Percentiles rank a stretch among this genome's conserved stretches.
Evolutionary conservation across 805 yeast genomes (phyloP).

Genomic region (Sugiyamaella floridensis): DNA sequence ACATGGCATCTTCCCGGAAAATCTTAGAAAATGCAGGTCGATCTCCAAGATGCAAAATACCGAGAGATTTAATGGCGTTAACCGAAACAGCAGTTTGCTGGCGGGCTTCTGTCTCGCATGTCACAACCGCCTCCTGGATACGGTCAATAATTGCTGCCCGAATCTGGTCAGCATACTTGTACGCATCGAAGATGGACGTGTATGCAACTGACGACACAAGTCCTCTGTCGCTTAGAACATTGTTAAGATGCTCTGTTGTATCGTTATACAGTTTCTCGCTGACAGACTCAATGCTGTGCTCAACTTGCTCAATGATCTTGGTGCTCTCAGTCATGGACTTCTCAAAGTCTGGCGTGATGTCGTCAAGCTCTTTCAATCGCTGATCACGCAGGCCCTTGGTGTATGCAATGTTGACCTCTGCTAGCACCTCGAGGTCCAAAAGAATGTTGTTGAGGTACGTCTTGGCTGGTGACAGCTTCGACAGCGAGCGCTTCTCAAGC

Average conservation of each 20-base stretch:
- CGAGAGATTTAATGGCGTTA: constrained; percentile 52
- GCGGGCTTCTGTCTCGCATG: constrained; percentile 67
- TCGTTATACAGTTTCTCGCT: constrained; percentile 52
- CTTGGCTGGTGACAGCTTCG: constrained; percentile 89
- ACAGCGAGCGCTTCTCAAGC: constrained; percentile 78
- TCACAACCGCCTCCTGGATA: constrained; percentile 55
- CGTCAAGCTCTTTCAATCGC: constrained; percentile 44
- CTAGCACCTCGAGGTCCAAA: constrained; percentile 53
- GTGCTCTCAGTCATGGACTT: constrained; percentile 45
- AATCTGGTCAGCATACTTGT: constrained; percentile 62
- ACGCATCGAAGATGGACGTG: constrained; percentile 55
- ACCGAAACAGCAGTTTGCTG: constrained; percentile 53
- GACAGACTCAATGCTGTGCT: constrained; percentile 53
- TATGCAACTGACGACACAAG: constrained; percentile 48
- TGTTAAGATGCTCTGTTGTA: constrained; percentile 47
- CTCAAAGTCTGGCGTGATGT: constrained; percentile 60
- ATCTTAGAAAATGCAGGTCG: constrained; percentile 43
- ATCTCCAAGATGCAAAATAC: constrained; percentile 57
- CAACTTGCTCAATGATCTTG: constrained; percentile 51
- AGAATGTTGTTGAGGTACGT: constrained; percentile 70
- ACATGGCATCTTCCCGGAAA: constrained; percentile 66
- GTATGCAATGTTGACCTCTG: constrained; percentile 55
- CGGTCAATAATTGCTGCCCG: constrained; percentile 60
- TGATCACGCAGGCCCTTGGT: constrained; percentile 44
- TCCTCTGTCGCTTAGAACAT: constrained; percentile 34